These are phyloP conservation scores for Claviceps fusiformis DNA, from an alignment of 2,329 filamentous ascomycete genomes.

Conservation along the genomic window DNA sequence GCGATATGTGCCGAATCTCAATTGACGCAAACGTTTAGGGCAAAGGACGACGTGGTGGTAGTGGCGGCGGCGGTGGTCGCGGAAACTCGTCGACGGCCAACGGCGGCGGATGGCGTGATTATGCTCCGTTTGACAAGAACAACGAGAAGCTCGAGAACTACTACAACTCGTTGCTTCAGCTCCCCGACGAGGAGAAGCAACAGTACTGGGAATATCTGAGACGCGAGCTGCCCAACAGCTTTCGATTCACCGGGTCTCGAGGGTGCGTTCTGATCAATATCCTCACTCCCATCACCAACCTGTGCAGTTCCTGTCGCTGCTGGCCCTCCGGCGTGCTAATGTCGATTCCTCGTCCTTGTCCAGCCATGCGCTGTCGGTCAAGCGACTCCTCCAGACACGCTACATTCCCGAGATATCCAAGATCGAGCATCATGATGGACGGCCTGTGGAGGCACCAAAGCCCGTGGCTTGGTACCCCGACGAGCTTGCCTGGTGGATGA, in stretches of 20 bases:
- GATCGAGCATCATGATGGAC: constrained; percentile 71
- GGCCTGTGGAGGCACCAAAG: constrained; percentile 66
- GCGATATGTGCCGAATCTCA: constrained; percentile 2
- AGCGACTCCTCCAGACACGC: constrained; percentile 71
- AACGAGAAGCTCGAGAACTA: constrained; percentile 79
- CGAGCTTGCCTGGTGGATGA: constrained; percentile 93
- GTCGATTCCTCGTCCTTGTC: constrained; percentile 6
- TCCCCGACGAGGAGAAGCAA: constrained; percentile 64
- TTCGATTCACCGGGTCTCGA: constrained; percentile 92
- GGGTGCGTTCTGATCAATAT: constrained; percentile 36
- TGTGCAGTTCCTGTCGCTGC: not conserved
- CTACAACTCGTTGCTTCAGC: constrained; percentile 65
- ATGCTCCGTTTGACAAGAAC: constrained; percentile 46
- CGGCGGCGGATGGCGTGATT: constrained; percentile 21
- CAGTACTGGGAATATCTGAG: constrained; percentile 75
- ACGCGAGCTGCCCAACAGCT: constrained; percentile 87
- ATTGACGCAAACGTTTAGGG: constrained; percentile 14
- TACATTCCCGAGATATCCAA: constrained; percentile 85
- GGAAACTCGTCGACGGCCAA: constrained; percentile 9
- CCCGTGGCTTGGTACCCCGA: constrained; percentile 89
- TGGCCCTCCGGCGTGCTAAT: constrained; percentile 4
- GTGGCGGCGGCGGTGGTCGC: constrained; percentile 19
- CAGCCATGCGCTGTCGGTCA: constrained; percentile 83
- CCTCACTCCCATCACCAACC: too few species aligned
- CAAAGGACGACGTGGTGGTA: constrained; percentile 22